A percentile compares a stretch with the other conserved stretches of the same genome.
phyloP scores from a whole-genome alignment of 2,329 filamentous ascomycete genomes.

The Hymenoscyphus albidus region DNA sequence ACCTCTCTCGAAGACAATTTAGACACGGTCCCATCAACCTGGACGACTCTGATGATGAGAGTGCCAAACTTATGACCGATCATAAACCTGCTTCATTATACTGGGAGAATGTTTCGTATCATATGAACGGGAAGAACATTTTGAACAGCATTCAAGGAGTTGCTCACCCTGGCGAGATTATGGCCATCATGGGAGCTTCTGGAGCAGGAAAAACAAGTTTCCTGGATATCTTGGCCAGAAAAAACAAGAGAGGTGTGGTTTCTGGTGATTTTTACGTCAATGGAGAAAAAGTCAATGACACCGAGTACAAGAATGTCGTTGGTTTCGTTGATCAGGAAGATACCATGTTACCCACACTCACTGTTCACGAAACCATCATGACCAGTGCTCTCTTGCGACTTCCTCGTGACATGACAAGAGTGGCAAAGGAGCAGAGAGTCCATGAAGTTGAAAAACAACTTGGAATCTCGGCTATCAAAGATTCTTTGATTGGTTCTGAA shows the following conservation, averaged over 20 bases:
- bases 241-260: conserved; percentile 85
- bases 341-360: conserved; percentile 91
- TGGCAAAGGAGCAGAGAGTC: conserved; percentile 86
- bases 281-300: conserved; percentile 79
- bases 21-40: conserved; percentile 72
- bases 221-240: conserved; percentile 89
- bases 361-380: conserved; percentile 95
- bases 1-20: conserved; percentile 71
- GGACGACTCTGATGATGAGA: conserved; percentile 87
- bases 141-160: conserved; percentile 75
- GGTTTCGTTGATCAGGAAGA: conserved; percentile 99
- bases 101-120: conserved; percentile 85
- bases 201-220: conserved; percentile 98
- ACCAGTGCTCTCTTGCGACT: conserved; percentile 88
- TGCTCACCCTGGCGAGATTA: conserved; percentile 91
- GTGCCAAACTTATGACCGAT: conserved; percentile 79
- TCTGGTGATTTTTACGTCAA: conserved; percentile 87
- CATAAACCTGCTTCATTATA: conserved; percentile 87
- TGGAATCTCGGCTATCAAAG: conserved; percentile 88
- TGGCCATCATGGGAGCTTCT: conserved; percentile 97
- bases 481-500: conserved; percentile 93
- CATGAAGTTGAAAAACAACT: conserved; percentile 93
- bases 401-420: conserved; percentile 83
- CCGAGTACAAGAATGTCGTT: conserved; percentile 85
- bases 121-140: conserved; percentile 83